Evolutionary conservation across 2,329 filamentous ascomycete genomes (phyloP).

Genomic region (Penicillium corylophilum): DNA sequence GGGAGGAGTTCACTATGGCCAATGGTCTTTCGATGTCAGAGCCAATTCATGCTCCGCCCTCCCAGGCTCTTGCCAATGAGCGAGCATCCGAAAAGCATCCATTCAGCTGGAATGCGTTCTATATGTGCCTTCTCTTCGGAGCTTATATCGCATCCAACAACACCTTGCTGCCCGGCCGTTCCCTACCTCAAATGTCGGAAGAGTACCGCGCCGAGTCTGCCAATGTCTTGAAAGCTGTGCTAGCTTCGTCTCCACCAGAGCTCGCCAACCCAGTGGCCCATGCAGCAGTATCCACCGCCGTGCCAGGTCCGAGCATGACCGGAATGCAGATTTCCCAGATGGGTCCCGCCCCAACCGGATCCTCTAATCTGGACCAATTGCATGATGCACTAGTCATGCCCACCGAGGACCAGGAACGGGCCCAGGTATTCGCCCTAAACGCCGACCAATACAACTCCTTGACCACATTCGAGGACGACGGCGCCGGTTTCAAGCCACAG

Average conservation of each 20-base stretch:
- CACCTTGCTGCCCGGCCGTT: conserved; percentile 58
- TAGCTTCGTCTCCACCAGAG: conserved; percentile 46
- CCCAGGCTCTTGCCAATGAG: conserved; percentile 44
- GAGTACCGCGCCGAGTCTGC: conserved; percentile 50
- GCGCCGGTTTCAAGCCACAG: conserved; percentile 38
- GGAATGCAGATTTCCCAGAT: conserved; percentile 42
- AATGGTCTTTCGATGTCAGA: conserved; percentile 55
- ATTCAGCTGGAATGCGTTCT: conserved; percentile 65
- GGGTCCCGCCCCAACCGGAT: conserved; percentile 27
- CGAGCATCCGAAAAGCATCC: conserved; percentile 56
- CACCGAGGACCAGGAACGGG: conserved; percentile 79
- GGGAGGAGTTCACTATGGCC: conserved; percentile 80
- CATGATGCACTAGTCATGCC: conserved; percentile 70
- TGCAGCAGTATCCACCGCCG: conserved; percentile 22
- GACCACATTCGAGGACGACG: conserved; percentile 63
- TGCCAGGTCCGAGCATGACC: conserved; percentile 32
- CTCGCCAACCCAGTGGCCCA: conserved; percentile 52
- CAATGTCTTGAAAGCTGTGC: conserved; percentile 48
- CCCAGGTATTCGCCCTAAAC: conserved; percentile 84
- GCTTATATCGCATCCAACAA: conserved; percentile 92
- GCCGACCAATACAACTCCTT: conserved; percentile 86
- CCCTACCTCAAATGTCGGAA: conserved; percentile 51
- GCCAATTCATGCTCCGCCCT: conserved; percentile 26
- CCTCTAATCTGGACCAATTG: conserved; percentile 60
- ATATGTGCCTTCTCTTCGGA: conserved; percentile 94